Evolutionary conservation across 2,329 filamentous ascomycete genomes (phyloP), one percentile per base, ranked within the genome.

Genomic region (Chalaropsis thielavioides): DNA sequence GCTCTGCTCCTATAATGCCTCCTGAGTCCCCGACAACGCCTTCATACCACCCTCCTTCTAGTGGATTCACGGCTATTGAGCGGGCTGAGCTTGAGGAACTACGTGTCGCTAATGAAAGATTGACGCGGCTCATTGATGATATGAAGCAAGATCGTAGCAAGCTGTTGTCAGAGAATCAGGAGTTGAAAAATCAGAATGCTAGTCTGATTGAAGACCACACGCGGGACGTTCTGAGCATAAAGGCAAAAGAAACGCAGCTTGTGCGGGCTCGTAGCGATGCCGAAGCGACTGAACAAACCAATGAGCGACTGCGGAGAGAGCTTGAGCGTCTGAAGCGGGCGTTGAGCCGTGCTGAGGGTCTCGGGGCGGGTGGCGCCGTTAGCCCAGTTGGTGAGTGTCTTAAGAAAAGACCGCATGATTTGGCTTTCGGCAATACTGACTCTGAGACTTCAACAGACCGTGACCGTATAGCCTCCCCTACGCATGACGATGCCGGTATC

Each of bases 151-250:
- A 96, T 72, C 86, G 90, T 68, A 84, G 86, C 66, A 92, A 87
- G 71, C 81, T 96, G 61, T 82, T 85, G 67, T 94, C 90, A 0
- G 90, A 96, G 73, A 87, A 97, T 51, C 88, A 92, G 70, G 94
- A 97, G 75, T 81, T 99, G 38, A 95, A 96, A 76, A 95, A 96
- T 71, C 90, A 96, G 73, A 99, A 99, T 71, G 94, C 94, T 27
- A 88, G 94, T 68, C 80, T 99, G 41, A 99, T 99, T 68, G 94
- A 99, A 75, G 92, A 97, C 71, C 92, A 97, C 74, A 99, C 94
- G 0, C 83, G 92, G 60, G 92, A 99, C 71, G 90, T 96, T 0
- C 80, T 99, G 51, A 94, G 91, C 70, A 95, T 99, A 77, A 97
- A 97, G 74, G 94, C 94, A 15, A 99, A 99, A 75, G 94, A 99